Evolutionary conservation across 352 stramenopile genomes (phyloP).

Genomic region (Globisporangium paddicum): DNA sequence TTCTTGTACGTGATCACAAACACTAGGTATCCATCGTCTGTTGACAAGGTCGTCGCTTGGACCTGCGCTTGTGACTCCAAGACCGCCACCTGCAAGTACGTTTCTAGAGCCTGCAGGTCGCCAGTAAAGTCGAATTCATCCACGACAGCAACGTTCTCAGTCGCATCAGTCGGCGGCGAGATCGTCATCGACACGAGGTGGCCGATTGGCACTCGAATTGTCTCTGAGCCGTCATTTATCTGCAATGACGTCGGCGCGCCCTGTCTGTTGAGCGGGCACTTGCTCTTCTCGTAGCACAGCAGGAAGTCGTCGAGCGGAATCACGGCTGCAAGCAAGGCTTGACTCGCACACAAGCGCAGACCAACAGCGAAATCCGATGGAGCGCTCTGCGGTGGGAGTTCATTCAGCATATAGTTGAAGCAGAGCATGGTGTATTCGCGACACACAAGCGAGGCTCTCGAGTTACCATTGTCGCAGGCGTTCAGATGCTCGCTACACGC

Average conservation of each 20-base stretch:
- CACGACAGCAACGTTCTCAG: neutral
- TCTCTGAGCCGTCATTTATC: neutral
- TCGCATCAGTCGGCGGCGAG: neutral
- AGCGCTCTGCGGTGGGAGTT: neutral
- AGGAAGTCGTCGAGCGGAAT: constrained; percentile 13
- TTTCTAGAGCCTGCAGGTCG: neutral
- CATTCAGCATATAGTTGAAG: constrained; percentile 3
- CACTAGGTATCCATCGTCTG: neutral
- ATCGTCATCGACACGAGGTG: neutral
- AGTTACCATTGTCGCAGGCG: constrained; percentile 1
- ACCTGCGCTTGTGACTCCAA: constrained; percentile 1
- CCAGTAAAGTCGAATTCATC: constrained; percentile 6
- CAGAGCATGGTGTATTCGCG: constrained; percentile 12
- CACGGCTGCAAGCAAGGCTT: neutral
- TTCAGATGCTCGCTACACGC: constrained; percentile 1
- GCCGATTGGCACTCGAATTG: neutral
- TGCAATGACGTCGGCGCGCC: constrained; percentile 1
- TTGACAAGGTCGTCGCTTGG: neutral
- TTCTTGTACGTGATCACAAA: constrained; percentile 5
- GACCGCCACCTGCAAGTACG: neutral
- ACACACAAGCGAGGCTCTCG: constrained; percentile 8
- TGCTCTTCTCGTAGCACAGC: constrained; percentile 6
- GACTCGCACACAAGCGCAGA: neutral
- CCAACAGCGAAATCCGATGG: neutral
- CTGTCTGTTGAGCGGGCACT: constrained; percentile 6